Conservation (phyloP, 495 filamentous ascomycete genomes). For the Podospora appendiculata region DNA sequence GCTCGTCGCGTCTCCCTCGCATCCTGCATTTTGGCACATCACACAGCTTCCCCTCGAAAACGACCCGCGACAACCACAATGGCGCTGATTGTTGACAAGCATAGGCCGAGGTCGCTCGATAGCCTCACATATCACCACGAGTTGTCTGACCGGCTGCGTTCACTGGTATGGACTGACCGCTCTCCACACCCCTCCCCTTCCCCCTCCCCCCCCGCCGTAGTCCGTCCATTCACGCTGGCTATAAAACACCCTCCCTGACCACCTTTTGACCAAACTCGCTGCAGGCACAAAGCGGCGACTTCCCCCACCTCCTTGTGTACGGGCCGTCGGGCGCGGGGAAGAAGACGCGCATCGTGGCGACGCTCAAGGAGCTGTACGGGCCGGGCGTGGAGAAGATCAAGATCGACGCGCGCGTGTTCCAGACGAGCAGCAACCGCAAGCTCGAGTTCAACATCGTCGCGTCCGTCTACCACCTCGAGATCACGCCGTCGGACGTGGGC, state of each 20-base stretch:
- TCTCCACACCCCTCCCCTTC: constrained; percentile 8
- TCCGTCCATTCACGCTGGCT: too few species aligned
- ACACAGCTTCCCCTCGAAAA: not conserved
- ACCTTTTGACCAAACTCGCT: not conserved
- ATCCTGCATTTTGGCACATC: not conserved
- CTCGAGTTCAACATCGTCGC: constrained; percentile 98
- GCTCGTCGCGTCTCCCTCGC: constrained; percentile 13
- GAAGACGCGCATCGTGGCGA: constrained; percentile 93
- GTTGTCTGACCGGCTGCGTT: constrained; percentile 77
- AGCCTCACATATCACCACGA: constrained; percentile 80
- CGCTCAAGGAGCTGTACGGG: constrained; percentile 84
- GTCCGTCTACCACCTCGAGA: constrained; percentile 94
- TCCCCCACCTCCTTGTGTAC: constrained; percentile 94
- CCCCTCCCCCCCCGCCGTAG: not conserved
- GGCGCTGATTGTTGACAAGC: constrained; percentile 86
- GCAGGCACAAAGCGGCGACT: constrained; percentile 92
- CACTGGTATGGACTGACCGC: constrained; percentile 63
- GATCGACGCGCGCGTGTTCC: constrained; percentile 92
- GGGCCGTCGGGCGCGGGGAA: constrained; percentile 95
- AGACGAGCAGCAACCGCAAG: constrained; percentile 90
- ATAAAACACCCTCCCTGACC: too few species aligned
- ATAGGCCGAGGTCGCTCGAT: constrained; percentile 84
- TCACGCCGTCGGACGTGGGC: constrained; percentile 96
- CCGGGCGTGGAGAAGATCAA: constrained; percentile 95
- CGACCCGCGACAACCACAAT: constrained; percentile 20